A percentile compares a stretch with the other conserved stretches of the same genome.
Conservation (phyloP, 2,329 filamentous ascomycete species). For the Niveomyces coronatus region DNA sequence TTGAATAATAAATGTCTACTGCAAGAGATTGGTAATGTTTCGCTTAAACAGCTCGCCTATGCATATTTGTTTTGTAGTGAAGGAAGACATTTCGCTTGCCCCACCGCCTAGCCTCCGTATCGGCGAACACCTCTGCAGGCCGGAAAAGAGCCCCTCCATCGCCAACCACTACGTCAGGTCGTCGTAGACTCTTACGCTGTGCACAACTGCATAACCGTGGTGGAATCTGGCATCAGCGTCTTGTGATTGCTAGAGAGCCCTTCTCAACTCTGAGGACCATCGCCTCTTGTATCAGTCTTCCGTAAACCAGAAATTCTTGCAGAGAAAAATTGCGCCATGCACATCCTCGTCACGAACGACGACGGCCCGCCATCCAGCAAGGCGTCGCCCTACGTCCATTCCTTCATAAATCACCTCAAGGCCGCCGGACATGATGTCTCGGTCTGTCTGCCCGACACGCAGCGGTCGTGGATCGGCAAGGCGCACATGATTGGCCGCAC, state of each 20-base stretch:
- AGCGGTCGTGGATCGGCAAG: slow-evolving; percentile 97
- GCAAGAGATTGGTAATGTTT: no score
- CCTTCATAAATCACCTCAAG: slow-evolving; percentile 60
- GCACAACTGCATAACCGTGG: not conserved
- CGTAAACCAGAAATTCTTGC: no score
- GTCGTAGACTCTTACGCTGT: not conserved
- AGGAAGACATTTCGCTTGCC: not conserved
- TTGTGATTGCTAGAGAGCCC: not conserved
- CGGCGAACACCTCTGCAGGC: not conserved
- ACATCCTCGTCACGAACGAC: slow-evolving; percentile 64
- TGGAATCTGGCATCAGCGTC: no score
- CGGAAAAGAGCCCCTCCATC: slow-evolving; percentile 9
- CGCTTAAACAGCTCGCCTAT: not conserved
- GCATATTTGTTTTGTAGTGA: no score
- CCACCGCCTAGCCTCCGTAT: slow-evolving; percentile 4
- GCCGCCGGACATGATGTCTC: slow-evolving; percentile 75
- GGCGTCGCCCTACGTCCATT: slow-evolving; percentile 73
- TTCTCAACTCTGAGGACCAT: no score
- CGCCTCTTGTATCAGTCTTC: not conserved
- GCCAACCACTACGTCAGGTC: not conserved
- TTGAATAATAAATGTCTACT: no score
- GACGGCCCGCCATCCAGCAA: slow-evolving; percentile 70
- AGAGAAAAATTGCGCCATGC: slow-evolving; percentile 42
- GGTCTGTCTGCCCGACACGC: slow-evolving; percentile 80
- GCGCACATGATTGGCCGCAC: slow-evolving; percentile 90